Conservation (phyloP, 1,139 yeast genomes). For the Debaryomycetaceae sp. region DNA sequence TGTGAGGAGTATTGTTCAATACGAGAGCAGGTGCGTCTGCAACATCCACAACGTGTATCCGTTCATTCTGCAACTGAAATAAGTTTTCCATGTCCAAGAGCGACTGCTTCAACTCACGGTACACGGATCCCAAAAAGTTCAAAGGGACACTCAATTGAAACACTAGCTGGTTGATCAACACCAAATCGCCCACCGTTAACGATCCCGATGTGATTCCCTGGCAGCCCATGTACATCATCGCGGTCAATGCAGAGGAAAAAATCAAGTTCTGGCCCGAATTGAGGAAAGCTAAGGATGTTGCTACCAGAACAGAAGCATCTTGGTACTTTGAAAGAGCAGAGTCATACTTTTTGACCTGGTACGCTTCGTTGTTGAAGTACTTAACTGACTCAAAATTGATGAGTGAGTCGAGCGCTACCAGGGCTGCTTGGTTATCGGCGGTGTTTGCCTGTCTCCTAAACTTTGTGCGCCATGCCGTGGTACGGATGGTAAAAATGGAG, state of each 20-base stretch:
- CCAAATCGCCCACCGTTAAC: slow-evolving; percentile 89
- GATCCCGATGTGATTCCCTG: slow-evolving; percentile 77
- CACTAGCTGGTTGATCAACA: slow-evolving; percentile 89
- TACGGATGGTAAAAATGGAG: slow-evolving; percentile 74
- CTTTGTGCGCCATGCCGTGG: slow-evolving; percentile 94
- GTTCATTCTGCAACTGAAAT: slow-evolving; percentile 70
- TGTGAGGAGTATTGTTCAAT: slow-evolving; percentile 17
- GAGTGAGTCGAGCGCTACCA: slow-evolving; percentile 86
- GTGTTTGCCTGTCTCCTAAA: slow-evolving; percentile 85
- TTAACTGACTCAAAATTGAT: slow-evolving; percentile 93
- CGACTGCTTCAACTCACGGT: slow-evolving; percentile 88
- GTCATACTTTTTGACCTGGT: slow-evolving; percentile 74
- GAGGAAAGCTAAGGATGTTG: slow-evolving; percentile 82
- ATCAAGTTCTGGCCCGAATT: slow-evolving; percentile 90
- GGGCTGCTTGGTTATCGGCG: slow-evolving; percentile 92
- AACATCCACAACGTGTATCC: slow-evolving; percentile 52
- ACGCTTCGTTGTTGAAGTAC: slow-evolving; percentile 81
- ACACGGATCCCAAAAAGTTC: slow-evolving; percentile 89
- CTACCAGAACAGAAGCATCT: slow-evolving; percentile 76
- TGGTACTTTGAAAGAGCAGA: slow-evolving; percentile 66
- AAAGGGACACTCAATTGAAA: slow-evolving; percentile 92
- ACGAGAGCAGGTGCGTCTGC: slow-evolving; percentile 52
- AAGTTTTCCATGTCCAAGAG: slow-evolving; percentile 87
- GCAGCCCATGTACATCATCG: slow-evolving; percentile 99
- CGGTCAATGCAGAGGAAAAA: slow-evolving; percentile 84